Percentiles rank a stretch among this genome's conserved stretches.
Evolutionary conservation across 345 rosid genomes (phyloP).

Genomic region (Ailanthus altissimus): DNA sequence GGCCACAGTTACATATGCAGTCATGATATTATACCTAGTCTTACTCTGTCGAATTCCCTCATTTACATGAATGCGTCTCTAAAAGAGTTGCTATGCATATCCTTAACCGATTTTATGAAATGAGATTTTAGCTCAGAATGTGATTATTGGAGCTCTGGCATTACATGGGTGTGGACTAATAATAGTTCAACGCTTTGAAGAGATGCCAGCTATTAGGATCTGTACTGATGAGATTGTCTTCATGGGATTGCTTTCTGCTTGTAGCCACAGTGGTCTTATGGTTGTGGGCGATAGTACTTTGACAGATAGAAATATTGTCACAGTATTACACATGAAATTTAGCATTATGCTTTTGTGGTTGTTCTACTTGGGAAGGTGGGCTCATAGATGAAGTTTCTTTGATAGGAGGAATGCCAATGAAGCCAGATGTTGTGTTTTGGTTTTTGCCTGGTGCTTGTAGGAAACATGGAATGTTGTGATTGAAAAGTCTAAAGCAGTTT

Average conservation of each 20-base stretch:
- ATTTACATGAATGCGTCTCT: slow-evolving; percentile 33
- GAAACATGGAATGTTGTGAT: slow-evolving; percentile 25
- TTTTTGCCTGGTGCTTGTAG: slow-evolving; percentile 40
- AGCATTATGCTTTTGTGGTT: slow-evolving; percentile 43
- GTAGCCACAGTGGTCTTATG: slow-evolving; percentile 45
- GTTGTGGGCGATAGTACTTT: slow-evolving; percentile 29
- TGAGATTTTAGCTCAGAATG: slow-evolving; percentile 40
- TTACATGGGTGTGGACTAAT: slow-evolving; percentile 35
- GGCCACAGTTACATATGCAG: slow-evolving; percentile 14
- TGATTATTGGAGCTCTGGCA: slow-evolving; percentile 35
- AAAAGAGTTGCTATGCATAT: slow-evolving; percentile 28
- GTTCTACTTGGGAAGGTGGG: slow-evolving; percentile 43
- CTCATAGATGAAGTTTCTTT: slow-evolving; percentile 40
- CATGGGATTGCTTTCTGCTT: slow-evolving; percentile 42
- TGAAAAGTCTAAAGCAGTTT: slow-evolving; percentile 30
- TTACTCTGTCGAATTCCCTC: slow-evolving; percentile 30
- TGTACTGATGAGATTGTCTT: slow-evolving; percentile 40
- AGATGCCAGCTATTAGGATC: slow-evolving; percentile 30
- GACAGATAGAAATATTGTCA: slow-evolving; percentile 26
- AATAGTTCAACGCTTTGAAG: slow-evolving; percentile 31
- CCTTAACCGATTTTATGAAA: slow-evolving; percentile 29
- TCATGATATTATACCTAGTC: slow-evolving; percentile 14
- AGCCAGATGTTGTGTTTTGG: slow-evolving; percentile 41
- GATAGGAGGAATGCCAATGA: slow-evolving; percentile 34
- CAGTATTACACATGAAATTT: slow-evolving; percentile 27